Conservation (phyloP, 148 eudicot species). For the Rhododendron griersonianum region DNA sequence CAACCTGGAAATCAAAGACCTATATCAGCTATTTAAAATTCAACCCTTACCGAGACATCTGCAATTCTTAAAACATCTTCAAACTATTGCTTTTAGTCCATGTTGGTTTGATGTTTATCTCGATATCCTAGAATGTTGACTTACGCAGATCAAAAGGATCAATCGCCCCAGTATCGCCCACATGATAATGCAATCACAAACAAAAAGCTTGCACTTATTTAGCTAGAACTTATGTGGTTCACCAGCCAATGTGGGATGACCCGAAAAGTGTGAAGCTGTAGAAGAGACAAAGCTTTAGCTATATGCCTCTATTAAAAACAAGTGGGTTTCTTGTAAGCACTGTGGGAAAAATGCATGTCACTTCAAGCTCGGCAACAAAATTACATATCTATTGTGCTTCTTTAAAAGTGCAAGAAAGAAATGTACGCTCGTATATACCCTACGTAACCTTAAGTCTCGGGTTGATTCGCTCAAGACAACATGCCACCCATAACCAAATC, state of each 20-base stretch:
- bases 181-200: neutral
- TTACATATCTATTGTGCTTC: neutral
- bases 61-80: neutral
- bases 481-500: neutral
- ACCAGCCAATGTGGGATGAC: neutral
- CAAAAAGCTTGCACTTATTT: neutral
- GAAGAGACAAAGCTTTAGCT: neutral
- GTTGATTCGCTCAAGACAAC: neutral
- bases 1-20: neutral
- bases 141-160: neutral
- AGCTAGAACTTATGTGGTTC: neutral
- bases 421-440: neutral
- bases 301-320: neutral
- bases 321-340: neutral
- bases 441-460: neutral
- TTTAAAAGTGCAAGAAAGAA: neutral
- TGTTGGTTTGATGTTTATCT: neutral
- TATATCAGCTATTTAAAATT: neutral
- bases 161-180: neutral
- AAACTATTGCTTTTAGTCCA: neutral
- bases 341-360: neutral
- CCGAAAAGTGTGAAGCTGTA: neutral
- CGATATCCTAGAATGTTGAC: neutral
- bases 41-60: neutral
- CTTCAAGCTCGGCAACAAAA: neutral